phyloP scores from a whole-genome alignment of 2,329 filamentous ascomycete species.

The Sporothrix pseudoabietina region DNA sequence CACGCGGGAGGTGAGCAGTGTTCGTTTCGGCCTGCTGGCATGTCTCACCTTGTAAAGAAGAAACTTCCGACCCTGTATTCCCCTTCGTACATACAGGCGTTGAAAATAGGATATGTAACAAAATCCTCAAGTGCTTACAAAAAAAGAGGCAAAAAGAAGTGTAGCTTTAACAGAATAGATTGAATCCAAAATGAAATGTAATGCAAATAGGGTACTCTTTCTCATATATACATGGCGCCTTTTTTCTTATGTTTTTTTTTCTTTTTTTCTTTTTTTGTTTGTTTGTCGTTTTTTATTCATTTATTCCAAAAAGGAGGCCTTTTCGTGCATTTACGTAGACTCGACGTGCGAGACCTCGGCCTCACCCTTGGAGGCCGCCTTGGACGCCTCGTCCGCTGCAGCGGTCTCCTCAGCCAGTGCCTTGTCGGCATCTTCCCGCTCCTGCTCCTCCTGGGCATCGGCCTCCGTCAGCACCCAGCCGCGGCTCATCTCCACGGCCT shows the following conservation, averaged over 20 bases:
- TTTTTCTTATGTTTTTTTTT: neutral
- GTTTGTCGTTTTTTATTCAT: neutral
- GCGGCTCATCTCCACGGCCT: constrained; percentile 61
- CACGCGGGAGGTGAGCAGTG: neutral
- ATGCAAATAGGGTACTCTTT: constrained; percentile 6
- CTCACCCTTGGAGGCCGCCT: neutral
- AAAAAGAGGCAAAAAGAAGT: neutral
- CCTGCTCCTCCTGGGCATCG: constrained; percentile 27
- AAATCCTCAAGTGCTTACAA: too few species aligned
- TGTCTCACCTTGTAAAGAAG: neutral
- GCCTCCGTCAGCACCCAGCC: constrained; percentile 51
- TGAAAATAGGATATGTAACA: too few species aligned
- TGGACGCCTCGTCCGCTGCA: neutral
- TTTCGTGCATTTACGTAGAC: neutral
- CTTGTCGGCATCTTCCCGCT: constrained; percentile 23
- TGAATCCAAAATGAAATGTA: neutral
- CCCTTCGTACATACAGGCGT: too few species aligned
- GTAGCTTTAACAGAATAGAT: neutral
- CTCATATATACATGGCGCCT: neutral
- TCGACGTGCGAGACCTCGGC: constrained; percentile 4
- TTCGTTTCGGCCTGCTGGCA: neutral
- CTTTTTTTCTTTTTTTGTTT: neutral
- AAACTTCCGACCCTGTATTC: neutral
- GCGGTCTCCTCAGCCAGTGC: constrained; percentile 3
- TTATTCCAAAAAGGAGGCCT: neutral